A percentile compares a stretch with the other conserved stretches of the same genome.
Evolutionary conservation across 345 rosid species (phyloP).

Genomic region (Eucalyptus curtisii): DNA sequence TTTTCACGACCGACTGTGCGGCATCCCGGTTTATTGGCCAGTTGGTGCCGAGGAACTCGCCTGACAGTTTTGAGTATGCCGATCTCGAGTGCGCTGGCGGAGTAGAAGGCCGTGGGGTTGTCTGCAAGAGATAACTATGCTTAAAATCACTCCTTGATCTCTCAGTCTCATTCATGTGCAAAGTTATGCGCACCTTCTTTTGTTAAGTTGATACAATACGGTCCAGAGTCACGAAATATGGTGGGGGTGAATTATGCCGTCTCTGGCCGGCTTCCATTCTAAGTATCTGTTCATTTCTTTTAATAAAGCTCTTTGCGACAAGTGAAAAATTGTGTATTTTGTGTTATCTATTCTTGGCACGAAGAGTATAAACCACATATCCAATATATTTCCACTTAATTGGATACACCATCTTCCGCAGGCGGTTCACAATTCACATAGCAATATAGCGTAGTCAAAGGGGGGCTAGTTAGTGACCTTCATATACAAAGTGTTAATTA

Average conservation of each 20-base stretch:
- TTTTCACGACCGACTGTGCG: conserved; percentile 36
- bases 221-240: not conserved
- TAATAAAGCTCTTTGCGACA: not conserved
- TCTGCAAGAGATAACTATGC: conserved; percentile 7
- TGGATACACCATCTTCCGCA: not conserved
- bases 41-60: not conserved
- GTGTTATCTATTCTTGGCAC: not conserved
- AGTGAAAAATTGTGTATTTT: not conserved
- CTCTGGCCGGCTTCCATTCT: not conserved
- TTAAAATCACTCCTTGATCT: not conserved
- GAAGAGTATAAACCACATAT: not conserved
- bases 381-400: not conserved
- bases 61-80: not conserved
- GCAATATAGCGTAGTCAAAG: not conserved
- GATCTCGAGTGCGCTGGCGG: conserved; percentile 3
- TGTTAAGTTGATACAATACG: not conserved
- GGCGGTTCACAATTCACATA: not conserved
- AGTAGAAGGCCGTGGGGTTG: conserved; percentile 3
- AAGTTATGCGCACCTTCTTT: not conserved
- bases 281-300: not conserved
- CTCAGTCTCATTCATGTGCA: not conserved
- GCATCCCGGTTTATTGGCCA: conserved; percentile 4
- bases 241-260: not conserved
- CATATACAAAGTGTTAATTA: not conserved
- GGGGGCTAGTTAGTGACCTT: not conserved